Percentiles rank a stretch among this genome's conserved stretches.
Conservation (phyloP, 2,329 filamentous ascomycete genomes). For the Ascosphaera pollenicola region DNA sequence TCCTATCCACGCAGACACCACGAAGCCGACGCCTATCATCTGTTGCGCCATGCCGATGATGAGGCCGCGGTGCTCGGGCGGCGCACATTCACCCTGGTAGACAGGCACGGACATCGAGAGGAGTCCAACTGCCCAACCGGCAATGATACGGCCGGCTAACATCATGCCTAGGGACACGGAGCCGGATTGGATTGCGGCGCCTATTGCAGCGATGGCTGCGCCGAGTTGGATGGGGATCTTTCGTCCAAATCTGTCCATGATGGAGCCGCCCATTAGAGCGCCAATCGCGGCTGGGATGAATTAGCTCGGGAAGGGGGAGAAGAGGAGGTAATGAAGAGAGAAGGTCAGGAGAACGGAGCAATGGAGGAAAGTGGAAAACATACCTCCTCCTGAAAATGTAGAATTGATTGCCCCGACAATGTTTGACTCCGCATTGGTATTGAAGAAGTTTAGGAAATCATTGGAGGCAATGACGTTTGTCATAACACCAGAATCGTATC, state of each 20-base stretch:
- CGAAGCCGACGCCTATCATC: slow-evolving; percentile 23
- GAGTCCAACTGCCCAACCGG: slow-evolving; percentile 26
- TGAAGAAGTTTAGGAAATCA: slow-evolving; percentile 37
- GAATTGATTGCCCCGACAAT: slow-evolving; percentile 41
- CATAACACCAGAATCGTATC: slow-evolving; percentile 44
- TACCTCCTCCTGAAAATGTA: slow-evolving; percentile 38
- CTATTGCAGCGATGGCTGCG: slow-evolving; percentile 33
- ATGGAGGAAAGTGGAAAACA: too few species aligned
- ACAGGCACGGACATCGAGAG: slow-evolving; percentile 32
- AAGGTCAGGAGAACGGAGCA: too few species aligned
- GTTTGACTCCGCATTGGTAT: slow-evolving; percentile 25
- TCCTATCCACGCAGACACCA: slow-evolving; percentile 19
- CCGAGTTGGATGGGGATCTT: slow-evolving; percentile 37
- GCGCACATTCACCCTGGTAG: slow-evolving; percentile 41
- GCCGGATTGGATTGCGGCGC: slow-evolving; percentile 35
- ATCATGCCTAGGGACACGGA: slow-evolving; percentile 35
- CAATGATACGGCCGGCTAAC: slow-evolving; percentile 30
- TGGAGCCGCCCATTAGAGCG: slow-evolving; percentile 30
- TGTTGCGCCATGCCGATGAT: slow-evolving; percentile 22
- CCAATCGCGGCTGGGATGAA: slow-evolving; percentile 16
- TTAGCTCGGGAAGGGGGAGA: too few species aligned
- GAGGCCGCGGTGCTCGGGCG: slow-evolving; percentile 33
- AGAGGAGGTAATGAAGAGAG: too few species aligned
- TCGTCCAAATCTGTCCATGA: slow-evolving; percentile 39
- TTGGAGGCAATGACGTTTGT: slow-evolving; percentile 41